Percentiles rank a stretch among this genome's conserved stretches.
phyloP scores from a whole-genome alignment of 2,329 filamentous ascomycete species.

The Huntiella moniliformis region DNA sequence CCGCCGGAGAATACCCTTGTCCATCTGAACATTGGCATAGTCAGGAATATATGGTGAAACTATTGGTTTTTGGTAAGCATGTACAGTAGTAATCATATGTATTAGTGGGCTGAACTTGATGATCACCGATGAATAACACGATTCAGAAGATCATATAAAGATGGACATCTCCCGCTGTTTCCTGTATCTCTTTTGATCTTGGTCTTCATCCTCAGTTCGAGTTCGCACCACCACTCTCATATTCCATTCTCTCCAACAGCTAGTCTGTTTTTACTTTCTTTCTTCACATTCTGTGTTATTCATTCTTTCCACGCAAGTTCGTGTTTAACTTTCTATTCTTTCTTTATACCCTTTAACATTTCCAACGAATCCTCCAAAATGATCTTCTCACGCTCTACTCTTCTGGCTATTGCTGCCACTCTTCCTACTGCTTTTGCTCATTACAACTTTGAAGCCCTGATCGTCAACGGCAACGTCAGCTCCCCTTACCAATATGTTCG shows the following conservation, averaged over 20 bases:
- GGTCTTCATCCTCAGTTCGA: neutral
- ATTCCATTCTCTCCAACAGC: neutral
- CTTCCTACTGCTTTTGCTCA: constrained; percentile 19
- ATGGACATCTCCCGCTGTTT: neutral
- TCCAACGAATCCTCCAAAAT: constrained; percentile 14
- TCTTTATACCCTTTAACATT: neutral
- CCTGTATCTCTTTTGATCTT: neutral
- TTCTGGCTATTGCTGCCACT: constrained; percentile 16
- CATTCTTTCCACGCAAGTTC: neutral
- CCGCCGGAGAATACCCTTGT: too few relatives aligned
- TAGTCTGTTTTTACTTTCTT: neutral
- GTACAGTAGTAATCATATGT: too few relatives aligned
- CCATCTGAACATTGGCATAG: too few relatives aligned
- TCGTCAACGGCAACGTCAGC: constrained; percentile 27
- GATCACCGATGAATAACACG: too few relatives aligned
- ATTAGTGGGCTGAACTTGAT: too few relatives aligned
- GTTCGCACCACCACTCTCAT: neutral
- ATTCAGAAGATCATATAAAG: neutral
- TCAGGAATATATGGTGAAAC: too few relatives aligned
- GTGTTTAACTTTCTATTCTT: neutral
- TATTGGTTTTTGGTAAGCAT: too few relatives aligned
- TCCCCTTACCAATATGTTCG: constrained; percentile 30
- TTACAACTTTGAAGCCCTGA: constrained; percentile 27
- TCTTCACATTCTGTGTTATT: neutral
- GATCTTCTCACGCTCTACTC: constrained; percentile 15